Evolutionary conservation across 495 filamentous ascomycete species (phyloP), one percentile per base, ranked within the genome.

Genomic region (Penicillium samsonianum): DNA sequence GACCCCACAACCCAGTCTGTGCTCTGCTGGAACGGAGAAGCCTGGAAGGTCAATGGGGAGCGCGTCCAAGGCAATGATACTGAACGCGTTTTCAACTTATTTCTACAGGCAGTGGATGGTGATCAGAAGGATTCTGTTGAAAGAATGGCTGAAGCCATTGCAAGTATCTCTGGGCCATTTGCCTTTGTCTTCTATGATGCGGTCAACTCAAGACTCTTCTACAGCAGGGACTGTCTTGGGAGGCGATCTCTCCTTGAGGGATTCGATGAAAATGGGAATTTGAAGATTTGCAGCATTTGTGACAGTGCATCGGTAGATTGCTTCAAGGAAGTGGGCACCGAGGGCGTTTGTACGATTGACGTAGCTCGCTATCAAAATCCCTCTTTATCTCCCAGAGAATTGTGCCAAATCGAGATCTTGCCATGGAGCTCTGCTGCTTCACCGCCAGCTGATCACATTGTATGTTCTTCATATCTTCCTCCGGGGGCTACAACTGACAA

Each of bases 11-110:
- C 79, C n/a, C 80, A 80, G 19, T 93, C 89, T 9, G 77, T 90
- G 12, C 79, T 99, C 16, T 97, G 93, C 79, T 99, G 94, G 93
- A 98, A 98, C 64, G 94, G 94, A n/a, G 94, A 99, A 68, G 95
- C 92, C 9, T 99, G 94, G 94, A 87, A 80, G 50, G 80, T 96
- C 51, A 77, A 75, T 19, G 69, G 80, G 14, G 57, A 78, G 26
- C 50, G 66, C 2, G 74, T 92, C 23, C 59, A 64, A 23, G 85
- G 82, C 37, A 97, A 96, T 69, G 94, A 99, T 68, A 88, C 89
- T 1, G 80, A 89, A 63, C 70, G 70, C 11, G 78, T 98, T 14
- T 87, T 92, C 64, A 60, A 78, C n/a, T 60, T 82, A 43, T 81
- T 97, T 42, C 63, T 86, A 16, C 66, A 78, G 30, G 82, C 80